Conservation (phyloP, 306 rosid species). For the Begonia loranthoides region DNA sequence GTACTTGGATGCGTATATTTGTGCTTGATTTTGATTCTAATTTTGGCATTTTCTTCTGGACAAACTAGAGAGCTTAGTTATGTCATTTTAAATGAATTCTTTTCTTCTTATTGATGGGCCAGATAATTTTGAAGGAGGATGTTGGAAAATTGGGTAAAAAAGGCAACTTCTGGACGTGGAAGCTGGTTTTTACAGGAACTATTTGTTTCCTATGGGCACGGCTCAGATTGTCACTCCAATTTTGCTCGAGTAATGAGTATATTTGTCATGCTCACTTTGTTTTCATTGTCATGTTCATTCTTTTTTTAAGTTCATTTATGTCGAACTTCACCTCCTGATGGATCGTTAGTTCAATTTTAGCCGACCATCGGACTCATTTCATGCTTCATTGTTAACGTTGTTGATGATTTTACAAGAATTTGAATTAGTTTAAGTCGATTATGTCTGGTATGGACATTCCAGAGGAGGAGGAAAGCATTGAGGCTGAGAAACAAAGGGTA, state of each 20-base stretch:
- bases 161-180: constrained; percentile 69
- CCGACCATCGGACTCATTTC: no score
- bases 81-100: neutral
- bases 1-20: neutral
- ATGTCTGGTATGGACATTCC: constrained; percentile 5
- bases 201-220: constrained; percentile 54
- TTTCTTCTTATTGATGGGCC: constrained; percentile 17
- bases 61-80: neutral
- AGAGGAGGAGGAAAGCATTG: constrained; percentile 93
- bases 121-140: constrained; percentile 86
- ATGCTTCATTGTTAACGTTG: no score
- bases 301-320: neutral
- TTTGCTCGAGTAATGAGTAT: constrained; percentile 60
- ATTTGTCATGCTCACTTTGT: no score
- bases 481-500: constrained; percentile 90
- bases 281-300: neutral
- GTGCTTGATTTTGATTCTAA: neutral
- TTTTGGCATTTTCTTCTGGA: neutral
- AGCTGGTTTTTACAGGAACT: constrained; percentile 77
- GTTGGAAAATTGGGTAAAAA: constrained; percentile 39
- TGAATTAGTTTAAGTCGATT: no score
- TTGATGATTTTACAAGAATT: no score
- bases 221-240: constrained; percentile 73
- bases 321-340: no score
- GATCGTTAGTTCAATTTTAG: no score